Percentiles rank a stretch among this genome's conserved stretches.
Evolutionary conservation across 805 yeast species (phyloP).

Genomic region (Ogataea paraovalis): DNA sequence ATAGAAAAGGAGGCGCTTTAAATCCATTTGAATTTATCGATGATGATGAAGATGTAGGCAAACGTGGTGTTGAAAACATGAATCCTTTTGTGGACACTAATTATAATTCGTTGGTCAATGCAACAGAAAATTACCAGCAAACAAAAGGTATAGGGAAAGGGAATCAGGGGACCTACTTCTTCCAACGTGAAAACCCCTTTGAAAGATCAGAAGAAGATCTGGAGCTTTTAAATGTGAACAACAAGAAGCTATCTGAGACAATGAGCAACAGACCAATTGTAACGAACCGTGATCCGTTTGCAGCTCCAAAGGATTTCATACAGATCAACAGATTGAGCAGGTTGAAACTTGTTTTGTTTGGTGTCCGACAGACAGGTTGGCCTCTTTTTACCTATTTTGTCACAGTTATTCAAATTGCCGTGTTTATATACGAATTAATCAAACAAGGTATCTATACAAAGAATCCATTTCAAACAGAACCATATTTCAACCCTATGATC

Average conservation of each 20-base stretch:
- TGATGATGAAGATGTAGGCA: neutral
- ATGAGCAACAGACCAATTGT: neutral
- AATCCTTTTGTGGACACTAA: conserved; percentile 1
- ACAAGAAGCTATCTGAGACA: neutral
- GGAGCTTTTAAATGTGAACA: neutral
- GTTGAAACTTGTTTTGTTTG: conserved; percentile 9
- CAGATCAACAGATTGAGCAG: neutral
- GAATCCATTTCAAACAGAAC: conserved; percentile 60
- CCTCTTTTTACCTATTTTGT: conserved; percentile 33
- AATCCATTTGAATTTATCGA: neutral
- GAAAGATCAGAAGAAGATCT: neutral
- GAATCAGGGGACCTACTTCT: neutral
- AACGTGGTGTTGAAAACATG: too few relatives aligned
- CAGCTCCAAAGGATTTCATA: neutral
- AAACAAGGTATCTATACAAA: conserved; percentile 59
- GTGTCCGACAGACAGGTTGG: conserved; percentile 15
- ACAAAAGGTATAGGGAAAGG: too few relatives aligned
- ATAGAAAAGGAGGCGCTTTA: neutral
- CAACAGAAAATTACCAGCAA: neutral
- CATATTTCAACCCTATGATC: conserved; percentile 73
- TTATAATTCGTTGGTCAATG: neutral
- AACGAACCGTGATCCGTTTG: neutral
- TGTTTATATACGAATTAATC: conserved; percentile 59
- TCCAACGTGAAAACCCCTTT: neutral
- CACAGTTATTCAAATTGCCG: conserved; percentile 45